Base-by-base conservation (phyloP, 2,329 filamentous ascomycete species). In the Clonostachys sp. region DNA sequence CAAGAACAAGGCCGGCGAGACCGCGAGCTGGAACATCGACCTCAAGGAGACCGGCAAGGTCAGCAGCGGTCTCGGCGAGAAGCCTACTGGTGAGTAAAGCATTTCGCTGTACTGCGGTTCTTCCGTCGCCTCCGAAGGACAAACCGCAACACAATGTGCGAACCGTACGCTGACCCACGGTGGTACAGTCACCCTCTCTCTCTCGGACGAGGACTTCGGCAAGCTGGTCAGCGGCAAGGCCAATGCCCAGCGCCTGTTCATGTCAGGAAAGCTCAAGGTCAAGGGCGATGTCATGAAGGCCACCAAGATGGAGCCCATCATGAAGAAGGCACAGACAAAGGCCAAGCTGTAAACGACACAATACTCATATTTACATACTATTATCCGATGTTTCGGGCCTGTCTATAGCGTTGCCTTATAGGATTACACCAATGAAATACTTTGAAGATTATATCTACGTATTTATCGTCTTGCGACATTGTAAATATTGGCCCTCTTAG, bases 221-320 rank as follows among this genome's bases (percentile, higher is more conserved):
- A 85, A 87, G 65, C 80, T 99, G 55, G 84, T 95, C 47, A 62
- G 77, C 36, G 94, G 94, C 65, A 90, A 95, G 76, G 90, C 89
- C 59, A 96, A 96, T 64, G 91, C 94, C 48, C 94, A 99, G 78
- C 84, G 86, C 58, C 75, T 99, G 54, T 96, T 97, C 74, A 97
- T 99, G 92, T 82, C 82, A n/a, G 94, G 94, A 61, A 96, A 96
- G 80, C 78, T 99, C 64, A 99, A 97, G 87, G 83, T 97, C 66
- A 95, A 91, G 83, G 94, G 94, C 53, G 91, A 97, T 67, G 84
- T 97, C 51, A 97, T 97, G 92, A 96, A 96, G 82, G 88, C 94
- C 36, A 96, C 91, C 51, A 96, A 95, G 84, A 83, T 96, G 71
- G 91, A 96, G 72, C 88, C 90, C 39, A 87, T 97, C 61, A 74